Conservation (phyloP, 2,329 filamentous ascomycete genomes). For the Neonectria hederae region DNA sequence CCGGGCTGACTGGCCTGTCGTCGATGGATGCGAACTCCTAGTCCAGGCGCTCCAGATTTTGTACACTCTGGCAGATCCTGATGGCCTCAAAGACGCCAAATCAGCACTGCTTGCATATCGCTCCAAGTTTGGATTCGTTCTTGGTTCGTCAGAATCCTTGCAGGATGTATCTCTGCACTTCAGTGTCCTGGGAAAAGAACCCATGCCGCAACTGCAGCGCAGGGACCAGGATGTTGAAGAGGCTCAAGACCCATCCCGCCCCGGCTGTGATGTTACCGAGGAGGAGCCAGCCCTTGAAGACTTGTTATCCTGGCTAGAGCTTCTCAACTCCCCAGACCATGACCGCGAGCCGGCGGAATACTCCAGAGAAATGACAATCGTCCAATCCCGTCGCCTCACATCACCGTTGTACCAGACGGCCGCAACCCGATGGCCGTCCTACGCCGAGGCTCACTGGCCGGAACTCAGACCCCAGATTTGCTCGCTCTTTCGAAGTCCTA, state of each 20-base stretch:
- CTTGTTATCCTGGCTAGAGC: constrained; percentile 34
- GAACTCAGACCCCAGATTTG: constrained; percentile 39
- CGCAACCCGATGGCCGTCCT: constrained; percentile 40
- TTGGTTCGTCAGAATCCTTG: constrained; percentile 39
- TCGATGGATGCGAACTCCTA: constrained; percentile 35
- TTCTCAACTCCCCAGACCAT: constrained; percentile 34
- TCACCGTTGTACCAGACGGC: constrained; percentile 42
- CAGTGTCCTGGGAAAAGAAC: constrained; percentile 31
- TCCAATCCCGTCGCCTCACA: constrained; percentile 35
- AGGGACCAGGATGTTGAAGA: constrained; percentile 14
- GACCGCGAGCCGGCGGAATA: constrained; percentile 43
- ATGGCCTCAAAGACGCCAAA: constrained; percentile 36
- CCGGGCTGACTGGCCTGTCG: constrained; percentile 28
- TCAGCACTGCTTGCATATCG: constrained; percentile 31
- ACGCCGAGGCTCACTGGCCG: constrained; percentile 43
- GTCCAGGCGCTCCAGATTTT: constrained; percentile 27
- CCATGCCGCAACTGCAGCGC: constrained; percentile 28
- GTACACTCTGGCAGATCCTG: constrained; percentile 26
- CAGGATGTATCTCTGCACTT: constrained; percentile 36
- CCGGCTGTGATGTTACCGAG: constrained; percentile 10
- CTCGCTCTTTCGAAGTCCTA: constrained; percentile 41
- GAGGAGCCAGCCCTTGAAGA: constrained; percentile 26
- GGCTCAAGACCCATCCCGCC: background rate
- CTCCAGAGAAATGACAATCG: constrained; percentile 35
- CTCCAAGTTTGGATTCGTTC: constrained; percentile 37